A percentile compares a stretch with the other conserved stretches of the same genome.
Conservation (phyloP, 2,329 filamentous ascomycete genomes). For the Fusarium beomiforme region DNA sequence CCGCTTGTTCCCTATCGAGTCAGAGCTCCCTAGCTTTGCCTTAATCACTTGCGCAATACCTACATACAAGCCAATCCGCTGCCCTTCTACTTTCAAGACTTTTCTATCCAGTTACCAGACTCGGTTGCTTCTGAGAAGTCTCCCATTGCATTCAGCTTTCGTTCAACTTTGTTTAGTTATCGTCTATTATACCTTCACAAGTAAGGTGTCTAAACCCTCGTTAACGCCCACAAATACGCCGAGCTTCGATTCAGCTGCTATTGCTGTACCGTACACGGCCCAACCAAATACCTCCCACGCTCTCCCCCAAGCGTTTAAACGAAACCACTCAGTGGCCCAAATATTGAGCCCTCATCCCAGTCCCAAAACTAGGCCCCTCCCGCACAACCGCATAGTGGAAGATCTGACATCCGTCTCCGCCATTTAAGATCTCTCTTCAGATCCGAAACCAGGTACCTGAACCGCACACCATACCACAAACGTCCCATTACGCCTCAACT, state of each 20-base stretch:
- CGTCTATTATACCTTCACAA: neutral
- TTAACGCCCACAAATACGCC: slow-evolving; percentile 11
- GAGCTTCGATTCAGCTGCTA: neutral
- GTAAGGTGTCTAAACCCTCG: slow-evolving; percentile 3
- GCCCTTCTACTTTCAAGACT: neutral
- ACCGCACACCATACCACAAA: neutral
- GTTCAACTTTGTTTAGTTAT: neutral
- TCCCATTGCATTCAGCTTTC: neutral
- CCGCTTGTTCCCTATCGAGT: slow-evolving; percentile 12
- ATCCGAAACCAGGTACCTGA: neutral
- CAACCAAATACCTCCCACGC: slow-evolving; percentile 1
- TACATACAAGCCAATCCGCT: slow-evolving; percentile 15
- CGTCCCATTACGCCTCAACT: neutral
- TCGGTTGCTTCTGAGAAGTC: neutral
- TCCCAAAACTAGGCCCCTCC: slow-evolving; percentile 1
- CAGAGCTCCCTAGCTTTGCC: slow-evolving; percentile 1
- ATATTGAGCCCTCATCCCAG: slow-evolving; percentile 8
- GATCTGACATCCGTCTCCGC: slow-evolving; percentile 13
- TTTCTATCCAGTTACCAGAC: slow-evolving; percentile 17
- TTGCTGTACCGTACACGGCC: slow-evolving; percentile 2
- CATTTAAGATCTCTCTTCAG: slow-evolving; percentile 4
- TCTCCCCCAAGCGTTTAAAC: neutral
- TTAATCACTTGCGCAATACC: neutral
- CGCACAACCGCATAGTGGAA: slow-evolving; percentile 5
- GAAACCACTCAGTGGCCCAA: neutral